Base-by-base conservation (phyloP, 2,329 filamentous ascomycete genomes). In the Aspergillaceae sp. region DNA sequence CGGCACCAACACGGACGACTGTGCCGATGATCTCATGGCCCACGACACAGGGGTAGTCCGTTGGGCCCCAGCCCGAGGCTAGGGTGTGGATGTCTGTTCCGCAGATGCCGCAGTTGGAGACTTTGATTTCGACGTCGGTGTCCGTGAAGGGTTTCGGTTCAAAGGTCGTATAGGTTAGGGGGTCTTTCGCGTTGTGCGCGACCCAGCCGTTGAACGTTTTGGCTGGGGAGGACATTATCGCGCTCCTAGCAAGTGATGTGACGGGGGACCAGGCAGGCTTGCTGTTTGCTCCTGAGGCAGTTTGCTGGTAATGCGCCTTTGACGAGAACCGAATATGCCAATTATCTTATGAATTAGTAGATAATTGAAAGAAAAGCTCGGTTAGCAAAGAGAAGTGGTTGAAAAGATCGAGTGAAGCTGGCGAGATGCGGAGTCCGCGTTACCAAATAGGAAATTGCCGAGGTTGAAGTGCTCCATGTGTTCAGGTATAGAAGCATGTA, bases 21-120 rank as follows among this genome's bases (percentile, higher is more conserved):
- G 67, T 74, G 40, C 81, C 81, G 51, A 84, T 74, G 40, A 84
- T 83, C 56, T 84, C 81, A 61, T 84, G 81, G 45, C 80, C 81
- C 28, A 81, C 77, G 37, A 77, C 76, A 35, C 78, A 66, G 32
- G 70, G 70, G 47, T 71, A 72, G 47, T 65, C 58, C 2, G 65
- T 53, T 8, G 64, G 63, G 1, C 53, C 64, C 69, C 65, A 71
- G 53, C 66, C 79, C 1, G 75, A 77, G 34, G 74, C 70, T 3
- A 83, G 67, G 4, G 69, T 75, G 64, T 84, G 80, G 9, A 83
- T 49, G 50, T 84, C 80, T 6, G 77, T 76, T 49, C 79, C 81
- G 61, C 82, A 85, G 56, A 85, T 76, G 42, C 82, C 81, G 56
- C 80, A 84, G 67, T 84, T 80, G 3, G 78, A 76, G 51, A 86